Evolutionary conservation across 495 filamentous ascomycete species (phyloP).

Genomic region (Hypoxylon intermedium): DNA sequence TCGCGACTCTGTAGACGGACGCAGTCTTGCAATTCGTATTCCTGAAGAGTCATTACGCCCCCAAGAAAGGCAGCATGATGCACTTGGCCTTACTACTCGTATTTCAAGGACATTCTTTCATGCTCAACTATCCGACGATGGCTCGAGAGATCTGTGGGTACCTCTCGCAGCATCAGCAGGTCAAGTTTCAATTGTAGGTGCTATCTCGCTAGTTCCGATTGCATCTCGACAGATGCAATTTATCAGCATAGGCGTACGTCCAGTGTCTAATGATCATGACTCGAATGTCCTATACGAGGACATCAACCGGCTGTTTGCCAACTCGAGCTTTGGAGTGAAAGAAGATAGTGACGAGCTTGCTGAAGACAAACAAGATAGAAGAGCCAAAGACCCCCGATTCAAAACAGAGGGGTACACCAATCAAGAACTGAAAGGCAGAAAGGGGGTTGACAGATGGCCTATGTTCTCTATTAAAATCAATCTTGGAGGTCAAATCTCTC

Average conservation of each 20-base stretch:
- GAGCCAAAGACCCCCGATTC: conserved; percentile 50
- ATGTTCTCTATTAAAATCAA: conserved; percentile 88
- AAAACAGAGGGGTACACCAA: conserved; percentile 60
- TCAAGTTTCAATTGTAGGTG: conserved; percentile 66
- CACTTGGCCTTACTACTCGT: conserved; percentile 36
- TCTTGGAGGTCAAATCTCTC: conserved; percentile 32
- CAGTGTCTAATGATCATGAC: conserved; percentile 59
- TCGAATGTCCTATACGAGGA: conserved; percentile 77
- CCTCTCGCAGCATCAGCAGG: conserved; percentile 68
- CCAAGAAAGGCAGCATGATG: conserved; percentile 13
- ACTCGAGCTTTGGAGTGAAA: conserved; percentile 76
- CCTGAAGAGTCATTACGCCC: conserved; percentile 14
- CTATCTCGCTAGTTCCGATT: conserved; percentile 72
- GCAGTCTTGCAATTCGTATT: conserved; percentile 23
- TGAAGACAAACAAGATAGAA: conserved; percentile 44
- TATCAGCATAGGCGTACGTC: conserved; percentile 73
- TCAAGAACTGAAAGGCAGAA: conserved; percentile 65
- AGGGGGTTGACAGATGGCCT: conserved; percentile 81
- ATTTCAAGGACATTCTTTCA: conserved; percentile 68
- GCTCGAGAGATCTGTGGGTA: conserved; percentile 66
- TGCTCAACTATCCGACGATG: conserved; percentile 63
- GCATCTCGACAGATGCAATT: conserved; percentile 80
- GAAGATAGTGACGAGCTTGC: conserved; percentile 53
- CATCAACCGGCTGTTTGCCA: conserved; percentile 77
- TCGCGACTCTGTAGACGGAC: conserved; percentile 46